These are phyloP conservation scores for Daldinia loculata DNA, from an alignment of 495 filamentous ascomycete species.

Conservation along the genomic window DNA sequence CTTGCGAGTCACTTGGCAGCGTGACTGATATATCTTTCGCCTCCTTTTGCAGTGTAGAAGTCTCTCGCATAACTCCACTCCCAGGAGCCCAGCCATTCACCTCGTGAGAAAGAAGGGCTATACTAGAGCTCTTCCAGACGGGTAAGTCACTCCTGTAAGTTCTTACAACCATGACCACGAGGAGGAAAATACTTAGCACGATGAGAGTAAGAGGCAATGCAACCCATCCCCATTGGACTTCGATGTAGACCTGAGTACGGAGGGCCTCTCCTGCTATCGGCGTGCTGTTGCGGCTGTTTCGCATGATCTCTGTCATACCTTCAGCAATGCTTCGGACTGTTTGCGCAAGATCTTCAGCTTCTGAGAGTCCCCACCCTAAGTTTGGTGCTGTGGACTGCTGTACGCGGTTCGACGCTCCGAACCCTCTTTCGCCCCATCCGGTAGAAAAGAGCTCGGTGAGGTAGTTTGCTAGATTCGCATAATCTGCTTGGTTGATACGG, in stretches of 20 bases:
- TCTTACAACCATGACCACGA: neutral
- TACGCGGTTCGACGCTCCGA: neutral
- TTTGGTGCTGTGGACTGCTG: neutral
- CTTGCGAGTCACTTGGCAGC: neutral
- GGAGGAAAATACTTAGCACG: neutral
- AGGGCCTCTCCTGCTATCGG: neutral
- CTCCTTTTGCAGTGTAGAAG: neutral
- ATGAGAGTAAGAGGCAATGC: neutral
- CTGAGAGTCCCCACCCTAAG: neutral
- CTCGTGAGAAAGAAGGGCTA: conserved; percentile 1
- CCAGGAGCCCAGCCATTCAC: conserved; percentile 3
- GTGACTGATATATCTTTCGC: neutral
- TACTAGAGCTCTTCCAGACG: conserved; percentile 5
- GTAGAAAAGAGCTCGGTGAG: conserved; percentile 6
- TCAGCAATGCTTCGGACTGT: neutral
- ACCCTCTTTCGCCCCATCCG: neutral
- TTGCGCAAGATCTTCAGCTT: neutral
- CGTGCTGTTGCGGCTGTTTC: conserved; percentile 11
- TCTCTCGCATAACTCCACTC: neutral
- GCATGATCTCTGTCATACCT: neutral
- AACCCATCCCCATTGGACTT: conserved; percentile 7
- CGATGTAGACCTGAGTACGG: conserved; percentile 1
- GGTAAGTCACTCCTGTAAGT: conserved; percentile 1
- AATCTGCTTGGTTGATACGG: neutral
- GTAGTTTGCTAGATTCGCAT: neutral